Evolutionary conservation across 345 rosid species (phyloP), one percentile per base, ranked within the genome.

Genomic region (Camelina laxa): DNA sequence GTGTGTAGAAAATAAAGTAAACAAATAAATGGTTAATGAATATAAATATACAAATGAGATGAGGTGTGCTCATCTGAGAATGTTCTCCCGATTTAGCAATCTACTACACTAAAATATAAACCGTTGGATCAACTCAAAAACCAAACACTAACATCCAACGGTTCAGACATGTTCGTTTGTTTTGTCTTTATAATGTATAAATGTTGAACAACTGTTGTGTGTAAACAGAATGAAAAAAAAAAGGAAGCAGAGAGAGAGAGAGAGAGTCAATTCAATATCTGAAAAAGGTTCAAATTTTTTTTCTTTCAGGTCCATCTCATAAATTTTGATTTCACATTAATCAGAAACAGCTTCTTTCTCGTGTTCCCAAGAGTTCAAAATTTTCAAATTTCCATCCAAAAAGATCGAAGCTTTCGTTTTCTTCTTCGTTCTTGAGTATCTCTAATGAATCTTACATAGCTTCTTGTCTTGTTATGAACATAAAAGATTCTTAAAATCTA

Each of bases 311-410:
- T 65, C 75, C 75, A 68, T 73, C 70, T 50, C 27, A 44, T 48
- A 19, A 79, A 78, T 80, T 16, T 78, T 68, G 55, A 75, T 65
- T 72, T 54, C 82, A 80, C 86, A 58, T 42, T 60, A 77, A 61
- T 62, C 60, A 30, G 11, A 84, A 80, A 6, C 72, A 82, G 38
- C 51, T 73, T 59, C 70, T 82, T 72, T 71, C 62, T 76, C 60
- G 69, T 80, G 71, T 27, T 0, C 86, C 87, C 86, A 80, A 80
- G 81, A 79, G 83, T 84, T 81, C 72, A 70, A 30, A 72, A 76
- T 87, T 72, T 12, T 50, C 11, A 41, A 17, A 20, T 70, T 76
- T 76, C 62, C 38, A 56, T 76, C 65, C 7, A 61, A 9, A 61
- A 72, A 0, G 24, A 68, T 67, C 21, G 5, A 10, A 27, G 20